phyloP scores from a whole-genome alignment of 768 basidiomycete genomes.

The Sutorius australiensis region DNA sequence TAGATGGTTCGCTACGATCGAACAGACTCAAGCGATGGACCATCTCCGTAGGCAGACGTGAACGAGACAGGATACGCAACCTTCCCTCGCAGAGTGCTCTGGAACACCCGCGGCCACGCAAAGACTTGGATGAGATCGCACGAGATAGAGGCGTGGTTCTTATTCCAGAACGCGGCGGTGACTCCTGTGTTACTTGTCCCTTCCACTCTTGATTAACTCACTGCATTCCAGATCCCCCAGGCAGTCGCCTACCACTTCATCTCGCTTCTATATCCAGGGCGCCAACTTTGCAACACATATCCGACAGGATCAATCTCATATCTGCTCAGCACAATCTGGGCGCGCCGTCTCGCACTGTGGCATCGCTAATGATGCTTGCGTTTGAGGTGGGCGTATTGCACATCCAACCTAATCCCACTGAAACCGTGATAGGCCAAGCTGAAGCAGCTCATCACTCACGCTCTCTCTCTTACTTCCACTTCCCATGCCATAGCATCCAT shows the following conservation, averaged over 20 bases:
- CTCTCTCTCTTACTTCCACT: constrained; percentile 69
- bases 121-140: constrained; percentile 62
- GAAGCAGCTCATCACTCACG: constrained; percentile 79
- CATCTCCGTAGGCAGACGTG: constrained; percentile 64
- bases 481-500: constrained; percentile 79
- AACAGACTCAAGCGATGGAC: constrained; percentile 70
- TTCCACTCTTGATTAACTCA: background rate
- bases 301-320: constrained; percentile 76
- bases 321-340: constrained; percentile 72
- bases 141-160: constrained; percentile 66
- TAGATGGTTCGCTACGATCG: constrained; percentile 55
- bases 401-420: background rate
- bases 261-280: constrained; percentile 71
- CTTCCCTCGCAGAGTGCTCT: constrained; percentile 46
- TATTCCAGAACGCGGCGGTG: constrained; percentile 64
- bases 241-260: constrained; percentile 66
- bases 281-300: constrained; percentile 71
- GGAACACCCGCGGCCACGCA: constrained; percentile 44
- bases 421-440: constrained; percentile 57
- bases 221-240: constrained; percentile 54
- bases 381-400: constrained; percentile 54
- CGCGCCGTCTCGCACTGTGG: constrained; percentile 57
- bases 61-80: constrained; percentile 65
- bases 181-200: background rate
- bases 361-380: constrained; percentile 70